Base-by-base conservation (phyloP, 768 basidiomycete genomes). In the Artomyces pyxidatus region DNA sequence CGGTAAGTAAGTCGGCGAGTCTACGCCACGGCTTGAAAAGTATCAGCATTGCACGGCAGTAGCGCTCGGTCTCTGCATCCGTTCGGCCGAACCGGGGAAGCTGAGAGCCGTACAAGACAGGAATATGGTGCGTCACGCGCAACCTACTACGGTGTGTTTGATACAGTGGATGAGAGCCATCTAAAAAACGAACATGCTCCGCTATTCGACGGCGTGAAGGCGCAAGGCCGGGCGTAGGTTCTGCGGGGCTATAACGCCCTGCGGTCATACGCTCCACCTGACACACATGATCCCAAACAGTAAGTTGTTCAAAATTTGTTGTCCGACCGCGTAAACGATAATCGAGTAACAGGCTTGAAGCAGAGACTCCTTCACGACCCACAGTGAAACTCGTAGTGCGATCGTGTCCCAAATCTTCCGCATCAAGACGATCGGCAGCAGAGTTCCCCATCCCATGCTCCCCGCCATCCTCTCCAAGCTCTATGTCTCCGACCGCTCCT, bases 91-190 rank as follows among this genome's bases (percentile, higher is more conserved):
- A 4, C 2, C 53, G 47, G 1, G 53, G 50, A 3, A 54, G 16
- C 2, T 26, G 38, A 4, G 42, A 32, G 8, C 50, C 53, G 0
- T 54, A n/a, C 4, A 52, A 14, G 7, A 57, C 53, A 19, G 55
- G 55, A 8, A 56, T 27, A 1, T 37, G 10, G 22, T 43, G 43
- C 6, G 2, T 22, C 1, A 17, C 19, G 1, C 52, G 21, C 14
- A 30, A 22, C 6, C 51, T 17, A 2, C 45, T 4, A 3, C 45
- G 3, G 22, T 56, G 51, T 6, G 51, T 50, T 0, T 23, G 5
- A 26, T 21, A 47, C 25, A 46, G 46, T 7, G 52, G 48, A 30
- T 56, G 51, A 1, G 16, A 16, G 5, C 6, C 14, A 9, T 5
- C 5, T 8, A 17, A 6, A n/a, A 6, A 42, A 8, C 9, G 19